Conservation (phyloP, 352 stramenopile species). For the Pythium diclinum region DNA sequence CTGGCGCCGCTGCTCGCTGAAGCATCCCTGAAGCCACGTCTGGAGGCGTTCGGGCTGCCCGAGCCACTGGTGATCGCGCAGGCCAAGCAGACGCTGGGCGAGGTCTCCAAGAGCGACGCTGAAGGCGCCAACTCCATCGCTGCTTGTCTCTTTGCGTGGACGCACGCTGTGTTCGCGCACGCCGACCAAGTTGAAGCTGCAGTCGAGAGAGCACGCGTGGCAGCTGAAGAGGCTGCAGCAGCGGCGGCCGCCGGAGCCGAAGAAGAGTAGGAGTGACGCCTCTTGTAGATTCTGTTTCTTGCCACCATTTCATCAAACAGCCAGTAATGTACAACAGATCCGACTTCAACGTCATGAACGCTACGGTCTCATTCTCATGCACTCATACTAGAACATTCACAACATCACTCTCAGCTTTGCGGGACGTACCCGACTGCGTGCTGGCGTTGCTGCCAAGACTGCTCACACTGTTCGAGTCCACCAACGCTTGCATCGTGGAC, state of each 20-base stretch:
- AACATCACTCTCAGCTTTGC: constrained; percentile 1
- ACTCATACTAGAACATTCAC: constrained; percentile 7
- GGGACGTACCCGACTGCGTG: constrained; percentile 21
- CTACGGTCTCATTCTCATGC: constrained; percentile 1
- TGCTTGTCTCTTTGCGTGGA: constrained; percentile 51
- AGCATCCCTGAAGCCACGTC: constrained; percentile 23
- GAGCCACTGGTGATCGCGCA: constrained; percentile 19
- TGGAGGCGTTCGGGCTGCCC: constrained; percentile 34
- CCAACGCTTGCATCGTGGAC: not conserved
- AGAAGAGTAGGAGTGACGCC: constrained; percentile 9
- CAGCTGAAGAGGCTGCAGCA: constrained; percentile 32
- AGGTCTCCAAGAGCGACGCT: constrained; percentile 52
- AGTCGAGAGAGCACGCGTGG: constrained; percentile 36
- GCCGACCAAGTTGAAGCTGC: constrained; percentile 49
- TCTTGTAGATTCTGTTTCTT: not conserved
- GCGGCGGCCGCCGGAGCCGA: constrained; percentile 20
- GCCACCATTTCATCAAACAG: constrained; percentile 1
- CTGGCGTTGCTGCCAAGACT: constrained; percentile 25
- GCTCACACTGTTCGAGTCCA: constrained; percentile 10
- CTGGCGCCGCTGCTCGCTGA: constrained; percentile 50
- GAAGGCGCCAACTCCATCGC: constrained; percentile 46
- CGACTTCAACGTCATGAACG: not conserved
- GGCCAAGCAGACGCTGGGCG: constrained; percentile 42
- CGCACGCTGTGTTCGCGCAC: constrained; percentile 45
- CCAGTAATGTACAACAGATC: constrained; percentile 1